Percentiles rank a stretch among this genome's conserved stretches.
These are phyloP conservation scores for Torulaspora quercuum DNA, from an alignment of 805 yeast species.

Conservation along the genomic window DNA sequence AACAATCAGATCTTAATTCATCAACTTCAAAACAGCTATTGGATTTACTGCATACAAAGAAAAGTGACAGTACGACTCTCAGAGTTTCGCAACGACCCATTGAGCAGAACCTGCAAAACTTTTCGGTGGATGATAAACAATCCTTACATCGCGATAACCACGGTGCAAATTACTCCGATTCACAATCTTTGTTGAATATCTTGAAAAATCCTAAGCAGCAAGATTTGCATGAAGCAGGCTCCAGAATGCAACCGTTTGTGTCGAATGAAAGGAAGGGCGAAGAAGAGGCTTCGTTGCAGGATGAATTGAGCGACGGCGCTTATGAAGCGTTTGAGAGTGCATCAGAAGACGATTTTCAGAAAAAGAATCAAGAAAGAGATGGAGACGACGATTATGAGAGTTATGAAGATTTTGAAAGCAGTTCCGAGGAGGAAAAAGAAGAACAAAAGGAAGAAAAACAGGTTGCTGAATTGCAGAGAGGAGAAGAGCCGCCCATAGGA, in stretches of 20 bases:
- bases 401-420: conserved; percentile 32
- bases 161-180: conserved; percentile 10
- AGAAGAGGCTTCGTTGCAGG: conserved; percentile 11
- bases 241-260: neutral
- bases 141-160: neutral
- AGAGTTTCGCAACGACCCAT: neutral
- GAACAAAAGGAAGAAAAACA: conserved; percentile 22
- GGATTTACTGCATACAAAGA: conserved; percentile 14
- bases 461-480: conserved; percentile 16
- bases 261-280: neutral
- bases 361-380: conserved; percentile 2
- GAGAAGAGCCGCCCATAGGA: conserved; percentile 9
- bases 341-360: conserved; percentile 4
- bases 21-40: conserved; percentile 14
- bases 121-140: too few species aligned
- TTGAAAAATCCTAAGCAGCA: conserved; percentile 16
- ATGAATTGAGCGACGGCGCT: conserved; percentile 4
- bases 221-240: neutral
- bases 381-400: conserved; percentile 5
- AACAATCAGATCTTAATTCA: conserved; percentile 2
- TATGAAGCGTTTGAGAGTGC: conserved; percentile 8
- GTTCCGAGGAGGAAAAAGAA: conserved; percentile 24
- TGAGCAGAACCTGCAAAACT: too few species aligned
- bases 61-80: neutral
- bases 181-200: conserved; percentile 21